A percentile compares a stretch with the other conserved stretches of the same genome.
These are phyloP conservation scores for Umbilicus rupestris DNA, from an alignment of 164 flowering plant species.

Conservation along the genomic window DNA sequence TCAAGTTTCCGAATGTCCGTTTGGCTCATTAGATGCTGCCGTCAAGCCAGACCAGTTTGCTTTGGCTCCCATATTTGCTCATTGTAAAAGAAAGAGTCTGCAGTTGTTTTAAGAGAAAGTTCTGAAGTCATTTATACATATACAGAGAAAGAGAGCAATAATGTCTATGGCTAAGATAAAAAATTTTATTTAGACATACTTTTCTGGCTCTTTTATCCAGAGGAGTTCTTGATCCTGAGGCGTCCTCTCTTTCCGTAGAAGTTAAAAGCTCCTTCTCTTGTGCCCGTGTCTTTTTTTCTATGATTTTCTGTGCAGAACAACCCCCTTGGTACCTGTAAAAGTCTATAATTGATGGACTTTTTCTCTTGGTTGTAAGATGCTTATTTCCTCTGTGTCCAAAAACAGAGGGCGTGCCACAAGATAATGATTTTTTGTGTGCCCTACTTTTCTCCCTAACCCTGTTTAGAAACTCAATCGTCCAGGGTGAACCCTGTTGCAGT, in stretches of 20 bases:
- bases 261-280: conserved; percentile 17
- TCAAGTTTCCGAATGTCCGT: conserved; percentile 17
- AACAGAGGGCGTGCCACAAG: conserved; percentile 23
- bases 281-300: conserved; percentile 39
- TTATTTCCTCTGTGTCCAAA: conserved; percentile 22
- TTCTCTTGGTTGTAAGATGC: conserved; percentile 42
- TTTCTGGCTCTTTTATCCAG: conserved; percentile 64
- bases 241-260: conserved; percentile 28
- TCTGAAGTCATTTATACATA: not conserved
- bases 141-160: not conserved
- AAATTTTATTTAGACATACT: conserved; percentile 31
- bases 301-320: conserved; percentile 26
- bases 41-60: conserved; percentile 67
- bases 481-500: conserved; percentile 59
- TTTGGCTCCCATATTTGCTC: conserved; percentile 58
- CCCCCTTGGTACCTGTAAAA: conserved; percentile 61
- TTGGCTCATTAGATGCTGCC: conserved; percentile 19
- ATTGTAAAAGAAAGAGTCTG: conserved; percentile 60
- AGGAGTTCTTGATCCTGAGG: conserved; percentile 49
- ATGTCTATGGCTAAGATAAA: not conserved
- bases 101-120: conserved; percentile 13
- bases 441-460: conserved; percentile 67
- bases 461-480: conserved; percentile 85
- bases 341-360: conserved; percentile 79
- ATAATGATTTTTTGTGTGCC: conserved; percentile 37